Percentiles rank a stretch among this genome's conserved stretches.
Evolutionary conservation across 768 basidiomycete genomes (phyloP).

Genomic region (Trametes coccinea): DNA sequence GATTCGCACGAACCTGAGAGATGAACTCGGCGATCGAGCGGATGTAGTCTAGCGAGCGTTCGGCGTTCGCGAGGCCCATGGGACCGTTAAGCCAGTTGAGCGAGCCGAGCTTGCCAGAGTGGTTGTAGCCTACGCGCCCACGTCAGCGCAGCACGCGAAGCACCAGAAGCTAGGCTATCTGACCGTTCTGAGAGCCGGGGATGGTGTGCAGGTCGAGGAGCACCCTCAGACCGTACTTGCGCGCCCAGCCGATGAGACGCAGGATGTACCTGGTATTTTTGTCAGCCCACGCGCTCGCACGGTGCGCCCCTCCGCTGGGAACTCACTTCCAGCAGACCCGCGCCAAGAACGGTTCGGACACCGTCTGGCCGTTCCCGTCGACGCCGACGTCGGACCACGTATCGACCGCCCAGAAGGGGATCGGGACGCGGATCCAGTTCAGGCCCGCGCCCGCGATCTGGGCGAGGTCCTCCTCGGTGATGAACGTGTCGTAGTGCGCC

Average conservation of each 20-base stretch:
- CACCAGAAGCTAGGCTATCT: constrained; percentile 36
- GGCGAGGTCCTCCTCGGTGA: constrained; percentile 42
- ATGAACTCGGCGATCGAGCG: constrained; percentile 79
- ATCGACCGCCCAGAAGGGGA: constrained; percentile 87
- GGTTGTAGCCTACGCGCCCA: constrained; percentile 42
- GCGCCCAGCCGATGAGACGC: constrained; percentile 73
- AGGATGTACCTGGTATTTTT: constrained; percentile 60
- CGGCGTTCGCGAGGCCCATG: constrained; percentile 87
- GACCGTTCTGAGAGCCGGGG: constrained; percentile 84
- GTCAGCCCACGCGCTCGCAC: neutral
- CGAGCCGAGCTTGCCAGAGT: constrained; percentile 58
- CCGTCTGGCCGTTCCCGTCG: constrained; percentile 18
- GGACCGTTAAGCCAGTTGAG: constrained; percentile 67
- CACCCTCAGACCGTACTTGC: constrained; percentile 86
- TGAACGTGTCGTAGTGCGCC: constrained; percentile 80
- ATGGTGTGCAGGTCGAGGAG: constrained; percentile 77
- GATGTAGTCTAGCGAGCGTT: constrained; percentile 75
- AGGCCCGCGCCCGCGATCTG: constrained; percentile 59
- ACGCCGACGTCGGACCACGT: constrained; percentile 49
- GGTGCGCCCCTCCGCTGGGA: neutral
- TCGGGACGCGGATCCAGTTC: constrained; percentile 80
- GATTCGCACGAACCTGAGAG: constrained; percentile 47
- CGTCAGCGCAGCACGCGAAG: neutral
- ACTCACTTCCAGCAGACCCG: constrained; percentile 70
- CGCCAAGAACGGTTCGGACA: constrained; percentile 70